A percentile compares a stretch with the other conserved stretches of the same genome.
Conservation (phyloP, 441 rosid species). For the Croton laevigatus region DNA sequence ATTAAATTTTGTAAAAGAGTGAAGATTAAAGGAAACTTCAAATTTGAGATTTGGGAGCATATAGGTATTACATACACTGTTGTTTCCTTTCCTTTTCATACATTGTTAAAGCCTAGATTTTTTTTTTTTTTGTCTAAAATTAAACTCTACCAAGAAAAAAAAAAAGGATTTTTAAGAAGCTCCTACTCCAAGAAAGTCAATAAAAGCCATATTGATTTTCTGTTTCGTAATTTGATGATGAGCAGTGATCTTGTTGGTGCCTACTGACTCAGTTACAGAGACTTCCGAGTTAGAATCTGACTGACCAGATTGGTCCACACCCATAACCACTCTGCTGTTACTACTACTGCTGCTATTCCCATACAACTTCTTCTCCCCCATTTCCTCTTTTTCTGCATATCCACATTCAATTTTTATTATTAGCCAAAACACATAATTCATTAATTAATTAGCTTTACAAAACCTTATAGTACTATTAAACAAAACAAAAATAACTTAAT, state of each 20-base stretch:
- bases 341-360: conserved; percentile 4
- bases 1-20: too few species aligned
- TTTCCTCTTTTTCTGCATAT: conserved; percentile 26
- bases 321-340: conserved; percentile 14
- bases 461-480: too few species aligned
- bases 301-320: conserved; percentile 33
- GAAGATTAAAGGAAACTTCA: too few species aligned
- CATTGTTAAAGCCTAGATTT: neutral
- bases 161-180: conserved; percentile 6
- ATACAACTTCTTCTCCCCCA: conserved; percentile 25
- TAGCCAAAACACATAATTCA: neutral
- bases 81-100: neutral
- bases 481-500: neutral
- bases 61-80: too few species aligned
- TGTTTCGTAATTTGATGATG: conserved; percentile 23
- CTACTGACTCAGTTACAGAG: conserved; percentile 48
- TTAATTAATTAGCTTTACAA: too few species aligned
- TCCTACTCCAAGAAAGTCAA: conserved; percentile 75
- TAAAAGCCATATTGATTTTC: conserved; percentile 33
- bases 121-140: neutral
- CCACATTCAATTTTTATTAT: conserved; percentile 23
- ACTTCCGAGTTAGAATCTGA: conserved; percentile 64
- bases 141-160: neutral
- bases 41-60: too few species aligned
- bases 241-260: conserved; percentile 30